Evolutionary conservation across 371 early-diverging fungal species (phyloP), one percentile per base, ranked within the genome.

Genomic region (Mortierella sp.): DNA sequence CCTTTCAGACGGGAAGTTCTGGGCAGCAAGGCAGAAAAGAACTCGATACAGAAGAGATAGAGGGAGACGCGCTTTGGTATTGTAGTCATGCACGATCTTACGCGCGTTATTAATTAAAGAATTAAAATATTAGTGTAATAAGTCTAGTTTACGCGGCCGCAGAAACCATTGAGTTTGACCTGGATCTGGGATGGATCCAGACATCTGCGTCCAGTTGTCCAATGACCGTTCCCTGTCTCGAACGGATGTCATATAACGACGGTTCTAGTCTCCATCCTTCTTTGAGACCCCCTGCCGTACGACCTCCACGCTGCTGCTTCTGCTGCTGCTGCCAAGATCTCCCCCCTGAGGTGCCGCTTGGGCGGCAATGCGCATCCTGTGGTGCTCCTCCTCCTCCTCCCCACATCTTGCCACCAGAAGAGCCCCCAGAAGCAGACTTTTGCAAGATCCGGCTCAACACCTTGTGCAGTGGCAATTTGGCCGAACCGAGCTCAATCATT

Each of bases 261-360:
- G 85, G 81, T 43, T 84, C 85, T n/a, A 84, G 70, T 51, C 81
- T 71, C 85, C 85, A 84, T 24, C 83, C 83, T 54, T 83, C 77
- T 31, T 79, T 83, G 34, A 50, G 72, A 4, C 67, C 70, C 2
- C 73, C 67, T 19, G 70, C 48, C 28, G 34, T 31, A 26, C 55
- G 61, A n/a, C 44, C 48, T 43, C 57, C 40, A 16, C 55, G n/a
- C 21, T 44, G 69, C 69, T 40, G 50, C 40, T 6, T 9, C 1
- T 54, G 55, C 21, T 61, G 64, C 9, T 64, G 64, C 24, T 67
- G 67, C 67, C 67, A 40, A 34, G 21, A 19, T 70, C 71, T 44
- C 28, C 28, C 46, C 54, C 55, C 34, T 9, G 57, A 40, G 14
- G 53, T 28, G 14, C 54, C 40, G 3, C 40, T 21, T 21, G 67